phyloP scores from a whole-genome alignment of 768 basidiomycete genomes.

The Lentinula detonsa region DNA sequence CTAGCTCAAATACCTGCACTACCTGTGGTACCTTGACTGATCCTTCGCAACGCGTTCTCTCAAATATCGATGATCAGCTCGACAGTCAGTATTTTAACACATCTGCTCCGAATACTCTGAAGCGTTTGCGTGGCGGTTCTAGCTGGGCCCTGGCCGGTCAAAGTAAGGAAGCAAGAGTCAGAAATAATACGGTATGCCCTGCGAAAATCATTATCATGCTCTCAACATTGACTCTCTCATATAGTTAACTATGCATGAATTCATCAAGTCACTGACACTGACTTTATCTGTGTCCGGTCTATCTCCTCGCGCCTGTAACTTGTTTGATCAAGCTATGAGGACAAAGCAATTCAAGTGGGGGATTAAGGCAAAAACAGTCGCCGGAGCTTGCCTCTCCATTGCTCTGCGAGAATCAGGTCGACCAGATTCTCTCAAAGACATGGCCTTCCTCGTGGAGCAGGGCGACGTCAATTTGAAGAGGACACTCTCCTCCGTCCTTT shows the following conservation, averaged over 20 bases:
- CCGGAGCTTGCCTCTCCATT: conserved; percentile 64
- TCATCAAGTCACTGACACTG: conserved; percentile 54
- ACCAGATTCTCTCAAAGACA: conserved; percentile 61
- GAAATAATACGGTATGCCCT: conserved; percentile 51
- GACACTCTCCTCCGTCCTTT: conserved; percentile 37
- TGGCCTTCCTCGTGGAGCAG: conserved; percentile 61
- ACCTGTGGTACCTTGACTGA: conserved; percentile 68
- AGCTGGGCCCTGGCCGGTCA: conserved; percentile 63
- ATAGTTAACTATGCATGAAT: conserved; percentile 59
- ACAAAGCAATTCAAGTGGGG: conserved; percentile 67
- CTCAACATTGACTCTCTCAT: conserved; percentile 7
- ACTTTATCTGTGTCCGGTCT: conserved; percentile 56
- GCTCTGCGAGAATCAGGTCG: conserved; percentile 67
- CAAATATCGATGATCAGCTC: conserved; percentile 25
- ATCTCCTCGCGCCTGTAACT: conserved; percentile 55
- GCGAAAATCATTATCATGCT: conserved; percentile 11
- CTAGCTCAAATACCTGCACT: conserved; percentile 59
- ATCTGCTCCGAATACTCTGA: conserved; percentile 33
- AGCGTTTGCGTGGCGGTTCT: conserved; percentile 40
- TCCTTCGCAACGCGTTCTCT: conserved; percentile 54
- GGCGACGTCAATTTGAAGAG: conserved; percentile 45
- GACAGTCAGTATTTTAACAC: conserved; percentile 1
- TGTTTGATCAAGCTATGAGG: conserved; percentile 67
- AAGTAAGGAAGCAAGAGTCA: conserved; percentile 57
- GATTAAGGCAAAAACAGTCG: conserved; percentile 58